A percentile compares a stretch with the other conserved stretches of the same genome.
Conservation (phyloP, 805 yeast species). For the Monosporozyma unispora region DNA sequence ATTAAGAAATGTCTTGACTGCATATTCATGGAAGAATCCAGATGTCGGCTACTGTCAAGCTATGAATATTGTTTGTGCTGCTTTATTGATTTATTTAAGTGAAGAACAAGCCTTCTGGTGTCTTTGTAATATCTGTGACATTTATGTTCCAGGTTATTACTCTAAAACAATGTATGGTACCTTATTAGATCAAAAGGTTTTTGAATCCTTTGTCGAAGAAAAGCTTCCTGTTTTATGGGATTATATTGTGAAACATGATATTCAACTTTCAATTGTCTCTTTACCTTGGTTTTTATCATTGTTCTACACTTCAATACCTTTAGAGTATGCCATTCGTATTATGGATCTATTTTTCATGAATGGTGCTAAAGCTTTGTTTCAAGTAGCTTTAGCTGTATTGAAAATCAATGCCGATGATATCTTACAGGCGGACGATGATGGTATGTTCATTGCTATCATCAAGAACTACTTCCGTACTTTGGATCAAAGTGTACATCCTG, state of each 20-base stretch:
- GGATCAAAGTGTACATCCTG: conserved; percentile 73
- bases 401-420: conserved; percentile 81
- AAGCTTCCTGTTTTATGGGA: conserved; percentile 85
- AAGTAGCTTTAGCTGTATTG: conserved; percentile 85
- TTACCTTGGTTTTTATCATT: conserved; percentile 93
- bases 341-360: conserved; percentile 83
- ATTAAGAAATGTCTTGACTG: conserved; percentile 79
- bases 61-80: conserved; percentile 89
- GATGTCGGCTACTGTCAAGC: conserved; percentile 98
- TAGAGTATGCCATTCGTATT: conserved; percentile 85
- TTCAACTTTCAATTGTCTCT: conserved; percentile 86
- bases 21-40: conserved; percentile 94
- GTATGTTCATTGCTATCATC: conserved; percentile 75
- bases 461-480: conserved; percentile 72
- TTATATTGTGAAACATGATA: conserved; percentile 69
- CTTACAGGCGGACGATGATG: conserved; percentile 78
- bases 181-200: conserved; percentile 83
- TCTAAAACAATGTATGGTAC: conserved; percentile 98
- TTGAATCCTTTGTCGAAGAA: conserved; percentile 80
- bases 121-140: conserved; percentile 68
- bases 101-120: conserved; percentile 99
- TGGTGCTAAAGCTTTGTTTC: conserved; percentile 84
- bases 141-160: conserved; percentile 88
- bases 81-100: conserved; percentile 70
- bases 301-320: conserved; percentile 87